Evolutionary conservation across 1,284 basidiomycete species (phyloP).

Genomic region (Trichosporon sp.): DNA sequence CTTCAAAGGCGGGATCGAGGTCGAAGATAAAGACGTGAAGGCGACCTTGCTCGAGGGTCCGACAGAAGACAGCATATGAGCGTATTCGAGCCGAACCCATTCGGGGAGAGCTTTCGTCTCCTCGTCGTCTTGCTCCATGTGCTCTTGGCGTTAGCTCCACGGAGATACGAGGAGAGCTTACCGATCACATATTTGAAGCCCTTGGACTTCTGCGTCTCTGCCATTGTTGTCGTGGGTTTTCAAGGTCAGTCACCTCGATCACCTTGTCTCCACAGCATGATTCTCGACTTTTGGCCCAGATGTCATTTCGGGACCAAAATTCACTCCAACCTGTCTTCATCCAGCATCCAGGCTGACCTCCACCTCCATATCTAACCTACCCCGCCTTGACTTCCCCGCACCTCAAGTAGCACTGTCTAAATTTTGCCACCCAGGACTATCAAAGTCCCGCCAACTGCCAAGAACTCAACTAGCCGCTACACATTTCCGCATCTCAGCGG

Average conservation of each 20-base stretch:
- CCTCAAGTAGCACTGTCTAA: too few species aligned
- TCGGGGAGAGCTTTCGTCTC: constrained; percentile 61
- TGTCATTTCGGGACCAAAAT: constrained; percentile 10
- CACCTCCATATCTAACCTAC: not conserved
- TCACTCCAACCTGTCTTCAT: too few species aligned
- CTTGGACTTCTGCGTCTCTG: constrained; percentile 14
- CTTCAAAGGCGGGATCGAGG: constrained; percentile 61
- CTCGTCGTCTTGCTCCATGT: constrained; percentile 90
- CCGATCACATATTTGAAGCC: constrained; percentile 44
- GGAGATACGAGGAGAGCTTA: constrained; percentile 13
- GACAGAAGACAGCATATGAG: constrained; percentile 73
- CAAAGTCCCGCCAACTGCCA: too few species aligned
- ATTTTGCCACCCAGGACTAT: constrained; percentile 11
- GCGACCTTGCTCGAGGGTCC: constrained; percentile 61
- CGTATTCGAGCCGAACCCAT: constrained; percentile 75
- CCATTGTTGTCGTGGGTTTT: not conserved
- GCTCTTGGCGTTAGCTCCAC: constrained; percentile 56
- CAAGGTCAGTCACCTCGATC: not conserved
- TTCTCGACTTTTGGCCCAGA: not conserved
- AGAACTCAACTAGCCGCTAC: too few species aligned
- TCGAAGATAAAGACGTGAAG: constrained; percentile 75
- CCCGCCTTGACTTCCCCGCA: not conserved
- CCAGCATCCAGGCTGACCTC: too few species aligned
- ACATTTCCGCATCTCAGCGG: too few species aligned
- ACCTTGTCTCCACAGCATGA: not conserved